phyloP scores from a whole-genome alignment of 2,329 filamentous ascomycete genomes.

The Ascochyta fabae region DNA sequence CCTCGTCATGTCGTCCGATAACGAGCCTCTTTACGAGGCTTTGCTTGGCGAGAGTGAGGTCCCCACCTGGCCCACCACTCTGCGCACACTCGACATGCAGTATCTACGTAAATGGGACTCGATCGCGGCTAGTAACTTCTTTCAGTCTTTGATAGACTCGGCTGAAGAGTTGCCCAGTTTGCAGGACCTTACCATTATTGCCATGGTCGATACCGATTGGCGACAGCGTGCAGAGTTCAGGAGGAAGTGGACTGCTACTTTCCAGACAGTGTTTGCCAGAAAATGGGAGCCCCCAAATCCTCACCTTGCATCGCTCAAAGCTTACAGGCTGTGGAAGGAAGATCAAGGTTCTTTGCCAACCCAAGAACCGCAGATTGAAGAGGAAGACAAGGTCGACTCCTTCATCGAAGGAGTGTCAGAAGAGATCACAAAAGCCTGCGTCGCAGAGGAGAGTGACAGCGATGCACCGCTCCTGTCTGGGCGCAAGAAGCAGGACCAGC shows the following conservation, averaged over 20 bases:
- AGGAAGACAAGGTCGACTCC: constrained; percentile 32
- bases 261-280: constrained; percentile 71
- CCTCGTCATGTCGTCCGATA: constrained; percentile 71
- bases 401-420: constrained; percentile 31
- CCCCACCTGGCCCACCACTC: constrained; percentile 77
- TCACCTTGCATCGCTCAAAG: constrained; percentile 51
- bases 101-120: constrained; percentile 78
- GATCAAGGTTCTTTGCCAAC: background rate
- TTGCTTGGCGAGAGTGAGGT: constrained; percentile 68
- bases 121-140: constrained; percentile 75
- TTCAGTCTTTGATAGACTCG: constrained; percentile 76
- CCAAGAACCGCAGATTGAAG: background rate
- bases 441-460: constrained; percentile 31
- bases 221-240: constrained; percentile 81
- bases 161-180: constrained; percentile 71
- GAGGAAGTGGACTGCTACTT: constrained; percentile 74
- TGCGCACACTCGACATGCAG: constrained; percentile 75
- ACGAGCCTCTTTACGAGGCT: constrained; percentile 75
- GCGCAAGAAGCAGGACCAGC: constrained; percentile 29
- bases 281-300: constrained; percentile 53
- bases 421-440: constrained; percentile 4
- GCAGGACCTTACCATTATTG: constrained; percentile 69
- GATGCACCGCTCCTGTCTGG: constrained; percentile 34
- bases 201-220: constrained; percentile 81
- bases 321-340: constrained; percentile 52